Evolutionary conservation across 1,284 basidiomycete species (phyloP).

Genomic region (Moniliophthora roreri): DNA sequence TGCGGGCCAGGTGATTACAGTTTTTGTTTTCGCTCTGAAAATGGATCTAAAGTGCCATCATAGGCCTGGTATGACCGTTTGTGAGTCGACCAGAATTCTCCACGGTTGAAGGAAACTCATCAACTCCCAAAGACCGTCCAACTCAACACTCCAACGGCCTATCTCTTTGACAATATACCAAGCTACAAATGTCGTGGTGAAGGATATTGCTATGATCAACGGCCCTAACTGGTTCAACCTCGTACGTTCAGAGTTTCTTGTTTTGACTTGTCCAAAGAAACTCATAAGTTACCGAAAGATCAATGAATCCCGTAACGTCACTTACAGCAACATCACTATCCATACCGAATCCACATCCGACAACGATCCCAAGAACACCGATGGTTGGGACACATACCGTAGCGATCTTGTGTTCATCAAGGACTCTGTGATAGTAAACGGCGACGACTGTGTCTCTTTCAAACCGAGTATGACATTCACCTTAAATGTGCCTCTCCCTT

Average conservation of each 20-base stretch:
- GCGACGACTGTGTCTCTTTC: constrained; percentile 67
- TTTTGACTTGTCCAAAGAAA: neutral
- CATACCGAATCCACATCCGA: constrained; percentile 44
- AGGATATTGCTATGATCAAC: constrained; percentile 50
- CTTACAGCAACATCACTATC: constrained; percentile 46
- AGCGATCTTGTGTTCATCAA: constrained; percentile 50
- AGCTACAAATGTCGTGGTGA: constrained; percentile 52
- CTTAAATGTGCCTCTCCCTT: neutral
- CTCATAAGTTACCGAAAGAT: constrained; percentile 24
- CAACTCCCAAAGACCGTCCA: constrained; percentile 32
- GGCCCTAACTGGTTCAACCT: constrained; percentile 52
- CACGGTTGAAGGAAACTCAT: neutral
- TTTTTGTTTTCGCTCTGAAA: constrained; percentile 18
- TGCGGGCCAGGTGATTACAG: constrained; percentile 47
- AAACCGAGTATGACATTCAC: constrained; percentile 37
- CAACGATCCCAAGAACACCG: constrained; percentile 49
- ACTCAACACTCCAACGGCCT: constrained; percentile 55
- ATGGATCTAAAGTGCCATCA: neutral
- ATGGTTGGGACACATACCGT: constrained; percentile 67
- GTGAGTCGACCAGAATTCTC: constrained; percentile 29
- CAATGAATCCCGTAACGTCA: constrained; percentile 46
- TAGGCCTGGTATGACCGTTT: constrained; percentile 58
- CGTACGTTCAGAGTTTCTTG: constrained; percentile 29
- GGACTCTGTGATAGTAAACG: constrained; percentile 57
- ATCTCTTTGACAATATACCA: constrained; percentile 61